A percentile compares a stretch with the other conserved stretches of the same genome.
phyloP scores from a whole-genome alignment of 768 basidiomycete genomes.

The Arthromyces matolae region DNA sequence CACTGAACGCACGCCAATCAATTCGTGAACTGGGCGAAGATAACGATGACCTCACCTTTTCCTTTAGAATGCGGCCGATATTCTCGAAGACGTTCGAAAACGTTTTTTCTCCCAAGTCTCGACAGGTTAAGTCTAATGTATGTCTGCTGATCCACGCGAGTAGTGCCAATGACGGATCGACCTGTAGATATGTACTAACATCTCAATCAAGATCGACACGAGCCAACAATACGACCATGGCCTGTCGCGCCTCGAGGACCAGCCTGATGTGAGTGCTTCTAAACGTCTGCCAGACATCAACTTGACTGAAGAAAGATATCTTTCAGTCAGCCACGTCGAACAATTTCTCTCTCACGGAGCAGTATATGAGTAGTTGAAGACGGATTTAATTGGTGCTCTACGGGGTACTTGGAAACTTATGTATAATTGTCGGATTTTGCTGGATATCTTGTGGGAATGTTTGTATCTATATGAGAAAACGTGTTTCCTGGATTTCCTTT shows the following conservation, averaged over 20 bases:
- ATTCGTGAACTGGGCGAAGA: conserved; percentile 43
- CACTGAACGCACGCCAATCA: conserved; percentile 45
- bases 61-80: conserved; percentile 33
- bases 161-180: conserved; percentile 3
- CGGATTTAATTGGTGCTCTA: no score
- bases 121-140: conserved; percentile 32
- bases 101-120: conserved; percentile 16
- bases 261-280: conserved; percentile 17
- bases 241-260: conserved; percentile 13
- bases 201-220: conserved; percentile 65
- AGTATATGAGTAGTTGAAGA: no score
- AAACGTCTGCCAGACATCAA: neutral
- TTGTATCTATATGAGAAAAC: conserved; percentile 6
- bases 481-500: no score
- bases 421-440: no score
- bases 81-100: conserved; percentile 23
- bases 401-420: no score
- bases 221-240: conserved; percentile 49
- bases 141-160: conserved; percentile 1
- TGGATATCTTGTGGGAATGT: no score
- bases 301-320: neutral
- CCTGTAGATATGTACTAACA: conserved; percentile 42
- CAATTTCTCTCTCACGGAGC: conserved; percentile 11
- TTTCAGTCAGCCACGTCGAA: conserved; percentile 18
- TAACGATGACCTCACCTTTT: conserved; percentile 44